A percentile compares a stretch with the other conserved stretches of the same genome.
phyloP scores from a whole-genome alignment of 2,329 filamentous ascomycete genomes.

The Trichoderma aggressivum region DNA sequence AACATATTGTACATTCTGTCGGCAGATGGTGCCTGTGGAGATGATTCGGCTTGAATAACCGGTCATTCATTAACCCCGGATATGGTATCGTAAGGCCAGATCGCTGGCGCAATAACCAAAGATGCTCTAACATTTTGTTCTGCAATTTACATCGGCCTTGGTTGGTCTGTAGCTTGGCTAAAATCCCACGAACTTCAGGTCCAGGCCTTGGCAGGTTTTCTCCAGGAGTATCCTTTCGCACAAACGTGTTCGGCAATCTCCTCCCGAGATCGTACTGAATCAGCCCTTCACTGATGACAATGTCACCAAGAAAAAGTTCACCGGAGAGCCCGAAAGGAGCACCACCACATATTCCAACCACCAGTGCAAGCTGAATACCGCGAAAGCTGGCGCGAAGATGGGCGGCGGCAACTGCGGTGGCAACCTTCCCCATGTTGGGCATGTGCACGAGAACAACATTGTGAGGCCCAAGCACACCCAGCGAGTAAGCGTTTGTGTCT shows the following conservation, averaged over 20 bases:
- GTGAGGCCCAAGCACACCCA: conserved; percentile 21
- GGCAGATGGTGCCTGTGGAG: neutral
- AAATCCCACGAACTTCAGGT: neutral
- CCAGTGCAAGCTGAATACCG: conserved; percentile 29
- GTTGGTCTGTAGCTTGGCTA: neutral
- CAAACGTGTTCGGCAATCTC: neutral
- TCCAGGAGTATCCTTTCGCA: neutral
- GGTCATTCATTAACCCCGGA: neutral
- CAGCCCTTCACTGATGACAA: neutral
- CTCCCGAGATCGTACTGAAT: neutral
- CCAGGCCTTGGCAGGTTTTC: neutral
- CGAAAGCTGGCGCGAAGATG: conserved; percentile 28
- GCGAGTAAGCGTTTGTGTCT: conserved; percentile 29
- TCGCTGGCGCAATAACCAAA: neutral
- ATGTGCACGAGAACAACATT: conserved; percentile 25
- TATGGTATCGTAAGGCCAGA: neutral
- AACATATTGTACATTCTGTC: no score
- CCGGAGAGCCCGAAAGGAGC: neutral
- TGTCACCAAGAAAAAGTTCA: neutral
- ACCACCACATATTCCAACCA: conserved; percentile 32
- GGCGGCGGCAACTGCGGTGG: conserved; percentile 23
- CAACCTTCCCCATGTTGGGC: conserved; percentile 18
- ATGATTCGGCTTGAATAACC: neutral
- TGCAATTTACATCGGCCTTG: rapidly evolving
- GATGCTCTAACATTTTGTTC: neutral